Evolutionary conservation across 2,329 filamentous ascomycete species (phyloP), one percentile per base, ranked within the genome.

Genomic region (Fusarium pseudoanthophilum): DNA sequence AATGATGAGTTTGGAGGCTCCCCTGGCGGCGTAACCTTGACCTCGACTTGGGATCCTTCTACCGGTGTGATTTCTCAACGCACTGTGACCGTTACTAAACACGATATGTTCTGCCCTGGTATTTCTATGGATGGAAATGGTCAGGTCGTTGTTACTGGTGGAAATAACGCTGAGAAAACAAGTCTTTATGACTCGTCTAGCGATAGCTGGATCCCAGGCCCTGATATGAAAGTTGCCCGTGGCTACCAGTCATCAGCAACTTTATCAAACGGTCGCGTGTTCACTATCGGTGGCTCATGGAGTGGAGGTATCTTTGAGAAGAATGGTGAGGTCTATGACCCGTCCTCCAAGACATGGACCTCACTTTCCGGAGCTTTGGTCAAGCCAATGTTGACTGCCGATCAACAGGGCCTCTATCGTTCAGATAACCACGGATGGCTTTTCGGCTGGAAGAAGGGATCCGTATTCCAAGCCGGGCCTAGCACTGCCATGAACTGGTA

Each of bases 61-160:
- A 68, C 18, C 0, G 55, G 61, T 4, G 21, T 60, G 8, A 59
- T 74, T 15, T 45, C 62, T 3, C 46, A 68, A 21, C 70, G 62
- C 21, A 61, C 64, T 30, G 39, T 84, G 13, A 77, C 80, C 48
- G 77, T 86, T 65, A 88, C 85, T 1, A 73, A 82, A 8, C 85
- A 88, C 71, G 86, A 88, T 73, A 89, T 88, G 87, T 89, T 88
- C 71, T 89, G 88, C 73, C 87, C 88, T 0, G 88, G 87, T 5
- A 86, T 89, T 24, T 85, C 84, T 2, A 78, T 86, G 18, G 85
- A 87, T 62, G 83, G 82, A 21, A 79, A 84, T 13, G 88, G 87
- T 1, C 80, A 83, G 14, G 82, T 89, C 13, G 75, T 90, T 4
- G 84, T 91, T 11, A 87, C 85, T 1, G 89, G 89, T 11, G 89